Conservation (phyloP, 1,284 basidiomycete genomes). For the Melampsora americana region DNA sequence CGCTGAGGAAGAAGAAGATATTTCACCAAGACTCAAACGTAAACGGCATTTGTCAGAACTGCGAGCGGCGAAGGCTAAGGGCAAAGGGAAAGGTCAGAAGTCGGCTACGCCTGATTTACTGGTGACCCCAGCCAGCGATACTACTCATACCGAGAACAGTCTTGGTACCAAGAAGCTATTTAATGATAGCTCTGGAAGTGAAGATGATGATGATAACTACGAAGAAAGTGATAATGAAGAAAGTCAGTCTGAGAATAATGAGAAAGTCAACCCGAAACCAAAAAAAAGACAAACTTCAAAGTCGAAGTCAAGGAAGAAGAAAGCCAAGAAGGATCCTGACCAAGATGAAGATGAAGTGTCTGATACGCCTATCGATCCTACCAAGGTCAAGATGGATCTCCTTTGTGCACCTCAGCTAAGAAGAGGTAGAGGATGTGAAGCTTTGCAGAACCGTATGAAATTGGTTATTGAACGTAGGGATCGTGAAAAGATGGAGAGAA, state of each 20-base stretch:
- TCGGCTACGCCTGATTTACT: neutral
- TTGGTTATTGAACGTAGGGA: slow-evolving; percentile 37
- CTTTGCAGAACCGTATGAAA: slow-evolving; percentile 26
- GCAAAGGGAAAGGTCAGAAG: too few relatives aligned
- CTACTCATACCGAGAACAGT: neutral
- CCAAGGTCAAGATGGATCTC: slow-evolving; percentile 69
- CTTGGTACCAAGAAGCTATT: neutral
- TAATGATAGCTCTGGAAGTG: neutral
- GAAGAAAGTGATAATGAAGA: slow-evolving; percentile 1
- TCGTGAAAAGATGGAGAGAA: slow-evolving; percentile 35
- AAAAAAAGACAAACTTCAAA: neutral
- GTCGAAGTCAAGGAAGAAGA: neutral
- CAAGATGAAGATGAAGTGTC: slow-evolving; percentile 5
- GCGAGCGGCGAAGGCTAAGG: slow-evolving; percentile 9
- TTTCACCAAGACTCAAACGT: slow-evolving; percentile 14
- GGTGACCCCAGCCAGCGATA: too few relatives aligned
- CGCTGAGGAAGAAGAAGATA: slow-evolving; percentile 12
- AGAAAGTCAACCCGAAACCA: neutral
- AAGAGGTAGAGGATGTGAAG: slow-evolving; percentile 53
- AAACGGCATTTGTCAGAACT: slow-evolving; percentile 24
- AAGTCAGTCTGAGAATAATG: neutral
- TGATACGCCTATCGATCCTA: slow-evolving; percentile 66
- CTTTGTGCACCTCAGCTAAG: slow-evolving; percentile 70
- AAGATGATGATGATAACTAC: neutral
- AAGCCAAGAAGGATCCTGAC: neutral